phyloP scores from a whole-genome alignment of 345 rosid genomes.

The Dipteronia dyeriana region DNA sequence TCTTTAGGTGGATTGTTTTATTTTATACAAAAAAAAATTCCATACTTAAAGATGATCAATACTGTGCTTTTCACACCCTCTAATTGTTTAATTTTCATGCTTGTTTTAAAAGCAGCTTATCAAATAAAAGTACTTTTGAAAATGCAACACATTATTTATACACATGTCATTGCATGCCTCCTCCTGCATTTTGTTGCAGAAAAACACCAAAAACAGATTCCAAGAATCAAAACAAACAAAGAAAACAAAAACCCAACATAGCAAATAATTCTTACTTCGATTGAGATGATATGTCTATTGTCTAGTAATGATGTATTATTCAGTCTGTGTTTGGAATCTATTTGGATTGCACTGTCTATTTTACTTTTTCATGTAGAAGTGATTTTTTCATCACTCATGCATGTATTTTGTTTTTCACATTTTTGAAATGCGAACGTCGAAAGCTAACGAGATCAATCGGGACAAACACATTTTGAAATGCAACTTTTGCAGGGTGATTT shows the following conservation, averaged over 20 bases:
- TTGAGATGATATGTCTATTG: neutral
- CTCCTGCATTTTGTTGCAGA: neutral
- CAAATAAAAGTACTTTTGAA: neutral
- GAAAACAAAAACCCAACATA: neutral
- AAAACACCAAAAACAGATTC: neutral
- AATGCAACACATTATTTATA: neutral
- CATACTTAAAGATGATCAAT: neutral
- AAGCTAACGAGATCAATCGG: too few species aligned
- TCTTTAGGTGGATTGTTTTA: neutral
- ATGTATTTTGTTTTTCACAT: too few species aligned
- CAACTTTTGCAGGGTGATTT: too few species aligned
- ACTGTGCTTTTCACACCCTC: neutral
- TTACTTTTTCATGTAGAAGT: neutral
- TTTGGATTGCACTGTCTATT: neutral
- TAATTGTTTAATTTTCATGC: neutral
- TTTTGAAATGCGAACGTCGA: too few species aligned
- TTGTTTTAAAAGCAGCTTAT: neutral
- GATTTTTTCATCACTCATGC: neutral
- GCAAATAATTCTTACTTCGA: neutral
- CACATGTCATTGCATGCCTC: neutral
- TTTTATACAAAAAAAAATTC: too few species aligned
- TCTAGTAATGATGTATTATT: neutral
- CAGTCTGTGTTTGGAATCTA: slow-evolving; percentile 4
- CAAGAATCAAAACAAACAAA: neutral
- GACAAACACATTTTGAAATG: too few species aligned